Base-by-base conservation (phyloP, 768 basidiomycete species). In the Hortiboletus campestris region DNA sequence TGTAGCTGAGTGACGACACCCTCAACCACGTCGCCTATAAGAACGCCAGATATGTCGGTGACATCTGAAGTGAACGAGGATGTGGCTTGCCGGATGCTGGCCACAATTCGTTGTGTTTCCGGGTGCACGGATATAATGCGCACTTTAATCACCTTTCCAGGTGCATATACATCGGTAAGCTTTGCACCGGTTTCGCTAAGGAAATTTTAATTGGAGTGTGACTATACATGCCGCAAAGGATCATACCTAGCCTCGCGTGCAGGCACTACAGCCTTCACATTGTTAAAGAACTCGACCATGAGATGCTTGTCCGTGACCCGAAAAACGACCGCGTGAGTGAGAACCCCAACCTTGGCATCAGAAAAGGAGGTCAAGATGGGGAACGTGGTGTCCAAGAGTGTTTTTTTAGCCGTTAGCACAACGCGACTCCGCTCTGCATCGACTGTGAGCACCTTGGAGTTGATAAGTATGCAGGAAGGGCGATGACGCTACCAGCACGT, bases 271-370 rank as follows among this genome's bases (percentile, higher is more conserved):
- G 91, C 97, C 63, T 90, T 88, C 53, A 95, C 61, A 51, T 89
- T 89, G 58, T 94, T 95, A 68, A 88, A 99, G 62, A 97, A 91
- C 66, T 97, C 94, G 29, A 98, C 85, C 60, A 93, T 75, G 44
- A 95, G 74, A 57, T 85, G 79, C 66, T 88, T 94, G 16, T 91
- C 89, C 34, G 84, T 75, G n/a, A 91, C 77, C 68, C 86, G 91
- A 76, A 86, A 88, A 45, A 99, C 79, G 3, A 92, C 89, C 2
- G 86, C 95, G 67, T 94, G 84, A 0, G 89, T 81, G 25, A 96
- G 75, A 36, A 81, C 66, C 5, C 94, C 94, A 7, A 82, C 75
- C 64, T 82, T 77, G 35, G 83, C 85, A 53, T 92, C 88, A 35
- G 86, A 86, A 51, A 86, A 67, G 16, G 72, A 78, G 2, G 86